phyloP scores from a whole-genome alignment of 179 eudicot genomes.

The Corrigiola litoralis region DNA sequence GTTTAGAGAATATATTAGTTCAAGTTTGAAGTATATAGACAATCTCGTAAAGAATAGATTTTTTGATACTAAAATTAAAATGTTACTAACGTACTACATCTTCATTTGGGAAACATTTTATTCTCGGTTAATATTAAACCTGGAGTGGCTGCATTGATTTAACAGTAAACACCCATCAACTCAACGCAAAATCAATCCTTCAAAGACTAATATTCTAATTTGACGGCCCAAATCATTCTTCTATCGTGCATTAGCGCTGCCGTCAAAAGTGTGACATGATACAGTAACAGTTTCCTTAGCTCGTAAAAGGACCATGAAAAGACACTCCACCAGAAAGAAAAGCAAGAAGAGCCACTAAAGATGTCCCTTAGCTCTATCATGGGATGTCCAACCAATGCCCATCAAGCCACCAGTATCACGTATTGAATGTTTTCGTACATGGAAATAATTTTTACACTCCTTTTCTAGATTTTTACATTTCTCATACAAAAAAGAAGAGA shows the following conservation, averaged over 20 bases:
- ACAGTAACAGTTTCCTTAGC: conserved; percentile 1
- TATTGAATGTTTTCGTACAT: too few species aligned
- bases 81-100: too few species aligned
- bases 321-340: conserved; percentile 19
- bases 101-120: too few species aligned
- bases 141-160: neutral
- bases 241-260: neutral
- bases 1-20: too few species aligned
- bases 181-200: neutral
- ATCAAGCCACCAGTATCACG: neutral
- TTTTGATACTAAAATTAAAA: too few species aligned
- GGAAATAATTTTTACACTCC: too few species aligned
- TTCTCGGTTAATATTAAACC: neutral
- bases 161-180: neutral
- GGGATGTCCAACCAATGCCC: conserved; percentile 15
- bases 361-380: neutral
- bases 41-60: too few species aligned
- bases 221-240: conserved; percentile 6
- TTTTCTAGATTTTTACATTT: too few species aligned
- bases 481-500: neutral
- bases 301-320: conserved; percentile 10
- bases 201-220: neutral
- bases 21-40: too few species aligned
- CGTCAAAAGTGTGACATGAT: conserved; percentile 20
- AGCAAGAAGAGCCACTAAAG: conserved; percentile 7